Conservation (phyloP, 257 asterid species). For the Cruciata laevipes region DNA sequence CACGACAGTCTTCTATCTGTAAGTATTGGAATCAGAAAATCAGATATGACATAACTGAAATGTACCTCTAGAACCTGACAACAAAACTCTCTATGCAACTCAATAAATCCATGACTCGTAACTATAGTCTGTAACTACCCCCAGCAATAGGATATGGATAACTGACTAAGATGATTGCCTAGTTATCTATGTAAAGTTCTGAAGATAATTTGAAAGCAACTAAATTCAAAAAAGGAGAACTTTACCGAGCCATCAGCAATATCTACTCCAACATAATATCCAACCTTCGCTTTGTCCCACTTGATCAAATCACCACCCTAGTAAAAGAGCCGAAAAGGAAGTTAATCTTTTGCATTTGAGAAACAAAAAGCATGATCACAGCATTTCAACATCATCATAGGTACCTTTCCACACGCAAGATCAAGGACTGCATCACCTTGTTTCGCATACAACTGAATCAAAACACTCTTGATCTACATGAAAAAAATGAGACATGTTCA, state of each 20-base stretch:
- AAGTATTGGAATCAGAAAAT: not conserved
- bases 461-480: constrained; percentile 86
- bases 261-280: constrained; percentile 89
- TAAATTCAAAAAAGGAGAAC: too few relatives aligned
- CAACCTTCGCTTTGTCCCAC: constrained; percentile 98
- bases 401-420: constrained; percentile 97
- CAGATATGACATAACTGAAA: not conserved
- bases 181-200: not conserved
- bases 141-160: not conserved
- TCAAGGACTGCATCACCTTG: constrained; percentile 92
- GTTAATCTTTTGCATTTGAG: not conserved
- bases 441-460: constrained; percentile 78
- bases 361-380: not conserved
- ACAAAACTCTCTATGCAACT: not conserved
- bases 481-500: constrained; percentile 4
- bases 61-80: not conserved
- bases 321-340: not conserved
- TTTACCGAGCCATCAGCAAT: constrained; percentile 97
- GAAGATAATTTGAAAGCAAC: not conserved
- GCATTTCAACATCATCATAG: not conserved
- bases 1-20: constrained; percentile 96
- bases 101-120: not conserved
- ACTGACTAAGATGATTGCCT: not conserved
- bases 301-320: constrained; percentile 96
- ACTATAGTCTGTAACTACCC: not conserved